Conservation (phyloP, 495 filamentous ascomycete genomes). For the Talaromyces stipitatus region DNA sequence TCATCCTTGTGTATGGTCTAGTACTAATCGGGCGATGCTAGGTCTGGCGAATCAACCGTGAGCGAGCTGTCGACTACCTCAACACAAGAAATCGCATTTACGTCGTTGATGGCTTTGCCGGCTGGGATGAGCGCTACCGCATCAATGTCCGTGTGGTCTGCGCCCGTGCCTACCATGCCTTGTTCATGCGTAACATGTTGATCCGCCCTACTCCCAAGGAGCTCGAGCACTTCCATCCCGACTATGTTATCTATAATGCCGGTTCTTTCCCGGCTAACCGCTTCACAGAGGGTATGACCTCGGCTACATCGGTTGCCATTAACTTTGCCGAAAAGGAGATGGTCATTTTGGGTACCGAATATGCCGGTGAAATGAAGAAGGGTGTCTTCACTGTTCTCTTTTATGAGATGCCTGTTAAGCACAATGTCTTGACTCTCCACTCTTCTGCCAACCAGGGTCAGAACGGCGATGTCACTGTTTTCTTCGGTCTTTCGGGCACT, state of each 20-base stretch:
- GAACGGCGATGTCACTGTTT: slow-evolving; percentile 88
- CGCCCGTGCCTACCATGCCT: slow-evolving; percentile 96
- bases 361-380: slow-evolving; percentile 99
- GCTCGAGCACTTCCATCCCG: slow-evolving; percentile 92
- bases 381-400: slow-evolving; percentile 98
- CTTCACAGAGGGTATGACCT: slow-evolving; percentile 98
- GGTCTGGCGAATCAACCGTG: slow-evolving; percentile 99
- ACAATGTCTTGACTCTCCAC: slow-evolving; percentile 96
- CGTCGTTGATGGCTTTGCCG: slow-evolving; percentile 93
- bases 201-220: slow-evolving; percentile 87
- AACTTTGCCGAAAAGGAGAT: slow-evolving; percentile 90
- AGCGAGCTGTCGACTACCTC: slow-evolving; percentile 96
- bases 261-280: slow-evolving; percentile 97
- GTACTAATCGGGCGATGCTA: slow-evolving; percentile 30
- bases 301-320: slow-evolving; percentile 77
- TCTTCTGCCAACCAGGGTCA: slow-evolving; percentile 88
- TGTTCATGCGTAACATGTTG: slow-evolving; percentile 99
- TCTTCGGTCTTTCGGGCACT: slow-evolving; percentile 98
- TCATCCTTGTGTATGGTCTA: slow-evolving; percentile 10
- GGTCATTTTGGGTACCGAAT: slow-evolving; percentile 99
- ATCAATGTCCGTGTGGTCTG: slow-evolving; percentile 98
- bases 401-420: slow-evolving; percentile 99
- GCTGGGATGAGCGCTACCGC: slow-evolving; percentile 97
- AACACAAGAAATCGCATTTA: slow-evolving; percentile 99
- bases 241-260: slow-evolving; percentile 99